Percentiles rank a stretch among this genome's conserved stretches.
These are phyloP conservation scores for Podaxis mareebaensis DNA, from an alignment of 768 basidiomycete genomes.

Conservation along the genomic window DNA sequence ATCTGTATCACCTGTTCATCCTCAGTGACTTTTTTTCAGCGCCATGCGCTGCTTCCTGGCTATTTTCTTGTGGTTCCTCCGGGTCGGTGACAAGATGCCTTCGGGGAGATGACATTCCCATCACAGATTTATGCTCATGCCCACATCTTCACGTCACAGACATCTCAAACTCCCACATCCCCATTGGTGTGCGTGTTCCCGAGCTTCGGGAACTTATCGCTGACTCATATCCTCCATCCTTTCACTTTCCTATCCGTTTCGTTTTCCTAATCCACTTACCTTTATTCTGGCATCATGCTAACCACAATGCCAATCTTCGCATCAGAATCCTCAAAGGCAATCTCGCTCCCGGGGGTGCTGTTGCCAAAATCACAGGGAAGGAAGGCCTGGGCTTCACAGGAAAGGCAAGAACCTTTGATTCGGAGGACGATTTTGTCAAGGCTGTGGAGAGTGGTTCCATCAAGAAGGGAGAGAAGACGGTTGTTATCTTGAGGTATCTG, in stretches of 20 bases:
- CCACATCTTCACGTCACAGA: constrained; percentile 4
- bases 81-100: not conserved
- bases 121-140: not conserved
- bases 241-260: not conserved
- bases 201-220: not conserved
- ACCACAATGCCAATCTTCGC: constrained; percentile 1
- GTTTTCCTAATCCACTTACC: not conserved
- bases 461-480: constrained; percentile 95
- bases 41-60: constrained; percentile 3
- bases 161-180: constrained; percentile 5
- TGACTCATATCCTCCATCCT: not conserved
- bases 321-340: constrained; percentile 86
- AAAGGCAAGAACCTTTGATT: constrained; percentile 90
- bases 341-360: constrained; percentile 93
- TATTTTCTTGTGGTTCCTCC: not conserved
- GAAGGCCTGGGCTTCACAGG: constrained; percentile 90
- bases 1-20: constrained; percentile 7
- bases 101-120: not conserved
- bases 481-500: constrained; percentile 92
- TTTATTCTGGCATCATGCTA: not conserved
- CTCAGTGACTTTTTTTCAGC: not conserved
- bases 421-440: constrained; percentile 82
- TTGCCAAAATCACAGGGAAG: constrained; percentile 96
- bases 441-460: constrained; percentile 89
- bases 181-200: not conserved